Percentiles rank a stretch among this genome's conserved stretches.
Evolutionary conservation across 164 flowering plant genomes (phyloP).

Genomic region (Berberis thunbergii): DNA sequence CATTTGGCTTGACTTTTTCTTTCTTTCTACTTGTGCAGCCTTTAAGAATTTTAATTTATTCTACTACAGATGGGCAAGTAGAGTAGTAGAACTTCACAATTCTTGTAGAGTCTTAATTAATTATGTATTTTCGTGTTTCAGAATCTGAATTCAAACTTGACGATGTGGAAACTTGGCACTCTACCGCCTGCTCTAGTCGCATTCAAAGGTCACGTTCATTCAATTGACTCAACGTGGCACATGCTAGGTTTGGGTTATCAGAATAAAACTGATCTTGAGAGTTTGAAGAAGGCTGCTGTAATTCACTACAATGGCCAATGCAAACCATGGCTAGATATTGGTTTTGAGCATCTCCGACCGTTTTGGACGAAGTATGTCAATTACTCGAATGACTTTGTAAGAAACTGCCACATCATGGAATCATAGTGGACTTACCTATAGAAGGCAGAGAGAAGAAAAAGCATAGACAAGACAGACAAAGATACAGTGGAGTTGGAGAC

Average conservation of each 20-base stretch:
- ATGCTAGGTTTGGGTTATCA: conserved; percentile 99
- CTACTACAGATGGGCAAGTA: no score
- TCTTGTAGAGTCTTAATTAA: background rate
- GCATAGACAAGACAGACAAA: conserved; percentile 4
- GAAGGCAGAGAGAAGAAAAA: conserved; percentile 6
- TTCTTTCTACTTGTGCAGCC: no score
- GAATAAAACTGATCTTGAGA: conserved; percentile 62
- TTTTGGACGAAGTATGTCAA: conserved; percentile 95
- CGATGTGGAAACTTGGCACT: conserved; percentile 95
- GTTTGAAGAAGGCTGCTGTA: conserved; percentile 76
- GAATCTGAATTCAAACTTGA: conserved; percentile 83
- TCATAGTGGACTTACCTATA: conserved; percentile 20
- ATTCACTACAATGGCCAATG: conserved; percentile 97
- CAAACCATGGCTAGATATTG: conserved; percentile 94
- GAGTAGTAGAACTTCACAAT: background rate
- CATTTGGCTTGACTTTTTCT: no score
- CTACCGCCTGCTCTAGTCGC: conserved; percentile 98
- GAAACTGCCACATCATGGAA: conserved; percentile 86
- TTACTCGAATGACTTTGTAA: conserved; percentile 82
- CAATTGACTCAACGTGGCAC: conserved; percentile 98
- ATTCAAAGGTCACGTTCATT: conserved; percentile 77
- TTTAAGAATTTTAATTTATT: no score
- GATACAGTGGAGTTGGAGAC: conserved; percentile 11
- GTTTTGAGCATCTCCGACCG: conserved; percentile 87
- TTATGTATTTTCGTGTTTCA: conserved; percentile 22